phyloP scores from a whole-genome alignment of 345 rosid species.

The Brassica carinata region DNA sequence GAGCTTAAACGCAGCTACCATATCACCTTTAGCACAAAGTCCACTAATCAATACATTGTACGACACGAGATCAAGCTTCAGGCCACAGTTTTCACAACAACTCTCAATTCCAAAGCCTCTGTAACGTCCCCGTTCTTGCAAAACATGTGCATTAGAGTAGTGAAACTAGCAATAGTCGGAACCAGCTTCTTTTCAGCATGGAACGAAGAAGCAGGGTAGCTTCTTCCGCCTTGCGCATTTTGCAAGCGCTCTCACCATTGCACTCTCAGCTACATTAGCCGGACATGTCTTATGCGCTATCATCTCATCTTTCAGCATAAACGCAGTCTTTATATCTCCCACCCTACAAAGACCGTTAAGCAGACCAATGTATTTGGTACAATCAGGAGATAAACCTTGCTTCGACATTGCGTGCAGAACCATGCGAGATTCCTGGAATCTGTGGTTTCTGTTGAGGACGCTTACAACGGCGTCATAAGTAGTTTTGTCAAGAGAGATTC shows the following conservation, averaged over 20 bases:
- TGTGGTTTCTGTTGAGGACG: slow-evolving; percentile 54
- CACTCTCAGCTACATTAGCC: slow-evolving; percentile 73
- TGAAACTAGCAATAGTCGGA: slow-evolving; percentile 80
- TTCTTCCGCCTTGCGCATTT: slow-evolving; percentile 75
- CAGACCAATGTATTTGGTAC: slow-evolving; percentile 53
- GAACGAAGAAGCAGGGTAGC: slow-evolving; percentile 57
- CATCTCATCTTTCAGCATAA: slow-evolving; percentile 75
- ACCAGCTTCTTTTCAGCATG: slow-evolving; percentile 58
- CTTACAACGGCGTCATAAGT: slow-evolving; percentile 48
- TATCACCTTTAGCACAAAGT: slow-evolving; percentile 58
- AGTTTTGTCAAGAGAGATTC: slow-evolving; percentile 50
- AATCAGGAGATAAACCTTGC: slow-evolving; percentile 54
- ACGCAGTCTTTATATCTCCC: slow-evolving; percentile 62
- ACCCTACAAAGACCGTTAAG: slow-evolving; percentile 68
- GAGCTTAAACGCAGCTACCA: slow-evolving; percentile 53
- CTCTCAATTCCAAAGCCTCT: slow-evolving; percentile 62
- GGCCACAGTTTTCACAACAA: slow-evolving; percentile 53
- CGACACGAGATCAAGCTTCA: slow-evolving; percentile 66
- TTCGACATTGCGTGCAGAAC: slow-evolving; percentile 63
- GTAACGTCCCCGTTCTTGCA: slow-evolving; percentile 54
- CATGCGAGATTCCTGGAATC: slow-evolving; percentile 53
- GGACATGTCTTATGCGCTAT: slow-evolving; percentile 46
- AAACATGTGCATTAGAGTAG: slow-evolving; percentile 68
- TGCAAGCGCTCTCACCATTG: slow-evolving; percentile 85
- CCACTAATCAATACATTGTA: slow-evolving; percentile 82